Evolutionary conservation across 2,329 filamentous ascomycete species (phyloP).

Genomic region (Alternaria consortialis): DNA sequence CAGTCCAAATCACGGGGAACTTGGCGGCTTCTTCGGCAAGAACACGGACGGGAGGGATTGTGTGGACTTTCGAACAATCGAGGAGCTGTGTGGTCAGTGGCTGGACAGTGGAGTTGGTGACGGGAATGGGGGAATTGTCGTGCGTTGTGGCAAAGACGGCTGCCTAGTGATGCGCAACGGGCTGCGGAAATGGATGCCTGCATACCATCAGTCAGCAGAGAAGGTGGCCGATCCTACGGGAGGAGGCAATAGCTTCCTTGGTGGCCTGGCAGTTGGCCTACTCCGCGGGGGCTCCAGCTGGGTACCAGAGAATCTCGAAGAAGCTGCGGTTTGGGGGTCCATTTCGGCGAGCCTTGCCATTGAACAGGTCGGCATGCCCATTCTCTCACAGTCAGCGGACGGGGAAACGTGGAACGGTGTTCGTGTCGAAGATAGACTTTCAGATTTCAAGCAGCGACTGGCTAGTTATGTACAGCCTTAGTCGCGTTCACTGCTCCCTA

Average conservation of each 20-base stretch:
- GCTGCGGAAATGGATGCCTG: conserved; percentile 73
- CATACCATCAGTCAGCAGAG: conserved; percentile 68
- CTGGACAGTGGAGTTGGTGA: conserved; percentile 48
- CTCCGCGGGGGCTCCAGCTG: conserved; percentile 61
- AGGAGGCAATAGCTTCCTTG: conserved; percentile 89
- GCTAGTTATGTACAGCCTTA: conserved; percentile 52
- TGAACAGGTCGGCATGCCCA: conserved; percentile 88
- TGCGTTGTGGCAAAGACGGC: conserved; percentile 76
- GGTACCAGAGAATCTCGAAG: conserved; percentile 61
- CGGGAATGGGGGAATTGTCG: conserved; percentile 66
- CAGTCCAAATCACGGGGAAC: conserved; percentile 86
- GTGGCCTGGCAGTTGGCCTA: conserved; percentile 66
- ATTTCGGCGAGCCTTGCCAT: conserved; percentile 92
- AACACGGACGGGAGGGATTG: conserved; percentile 43
- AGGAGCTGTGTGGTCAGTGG: conserved; percentile 53
- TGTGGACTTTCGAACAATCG: conserved; percentile 52
- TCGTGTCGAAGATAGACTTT: conserved; percentile 54
- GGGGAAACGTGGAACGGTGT: conserved; percentile 61
- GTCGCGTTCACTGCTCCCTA: conserved; percentile 22
- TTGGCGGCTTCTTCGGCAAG: conserved; percentile 82
- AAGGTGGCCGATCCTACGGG: conserved; percentile 91
- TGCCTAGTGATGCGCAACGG: conserved; percentile 63
- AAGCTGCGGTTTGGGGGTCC: conserved; percentile 79
- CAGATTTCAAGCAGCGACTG: conserved; percentile 53
- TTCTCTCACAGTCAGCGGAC: conserved; percentile 51